Base-by-base conservation (phyloP, 1,284 basidiomycete species). In the Boletus semigastroideus region DNA sequence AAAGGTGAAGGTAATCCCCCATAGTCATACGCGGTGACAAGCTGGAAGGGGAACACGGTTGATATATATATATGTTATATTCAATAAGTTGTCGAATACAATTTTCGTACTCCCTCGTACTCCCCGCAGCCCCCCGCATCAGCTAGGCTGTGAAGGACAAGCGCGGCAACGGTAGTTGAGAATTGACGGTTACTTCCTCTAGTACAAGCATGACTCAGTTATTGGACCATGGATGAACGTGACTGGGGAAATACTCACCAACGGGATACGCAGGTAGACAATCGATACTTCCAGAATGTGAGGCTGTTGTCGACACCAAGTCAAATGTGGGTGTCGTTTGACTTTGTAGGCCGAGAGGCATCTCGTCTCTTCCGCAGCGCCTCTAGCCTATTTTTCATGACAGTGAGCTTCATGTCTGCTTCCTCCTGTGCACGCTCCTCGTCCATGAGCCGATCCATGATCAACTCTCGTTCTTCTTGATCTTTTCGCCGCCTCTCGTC, bases 361-460 rank as follows among this genome's bases (percentile, higher is more conserved):
- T 78, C 77, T 41, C 86, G 74, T 64, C 74, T 79, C 64, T 74
- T 74, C 62, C 79, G 82, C 59, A 90, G 67, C 6, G 79, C 75
- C 48, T 87, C 86, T 36, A 91, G 63, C 59, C 76, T 77, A 34
- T 72, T 79, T 71, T 86, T 90, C 71, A 92, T 76, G 42, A 76
- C 59, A 12, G 67, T 66, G 4, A 91, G 89, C 52, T 81, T 82
- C 72, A 83, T 83, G 65, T 92, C 90, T 14, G 87, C 90, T 65
- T 92, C 89, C 65, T 92, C 90, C 72, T 92, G 89, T 22, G 83
- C 85, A 49, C 82, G 76, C 66, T 92, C 89, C 71, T 92, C 89
- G 39, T 91, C 88, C 60, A 90, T 55, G 46, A 92, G 64, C 54
- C 87, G 77, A 65, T 91, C 89, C 84, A 92, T 88, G 46, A 91